These are phyloP conservation scores for Alternaria rosae DNA, from an alignment of 2,329 filamentous ascomycete genomes.

Conservation along the genomic window DNA sequence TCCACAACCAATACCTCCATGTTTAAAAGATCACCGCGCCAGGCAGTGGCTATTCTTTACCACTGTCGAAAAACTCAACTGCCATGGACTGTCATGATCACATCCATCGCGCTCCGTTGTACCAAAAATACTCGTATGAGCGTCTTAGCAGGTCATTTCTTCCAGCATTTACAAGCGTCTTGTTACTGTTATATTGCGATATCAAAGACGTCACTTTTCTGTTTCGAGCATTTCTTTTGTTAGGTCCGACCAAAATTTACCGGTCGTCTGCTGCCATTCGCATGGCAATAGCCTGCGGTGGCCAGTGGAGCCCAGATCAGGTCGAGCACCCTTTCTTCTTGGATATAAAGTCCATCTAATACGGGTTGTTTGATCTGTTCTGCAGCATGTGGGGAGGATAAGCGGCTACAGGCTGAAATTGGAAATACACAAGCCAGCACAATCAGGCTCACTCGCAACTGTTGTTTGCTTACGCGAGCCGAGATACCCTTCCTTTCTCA, in stretches of 20 bases:
- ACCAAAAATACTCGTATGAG: slow-evolving; percentile 49
- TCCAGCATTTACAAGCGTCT: slow-evolving; percentile 49
- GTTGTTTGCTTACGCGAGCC: slow-evolving; percentile 47
- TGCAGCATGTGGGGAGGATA: slow-evolving; percentile 33
- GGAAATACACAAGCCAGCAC: slow-evolving; percentile 37
- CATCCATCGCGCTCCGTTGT: slow-evolving; percentile 38
- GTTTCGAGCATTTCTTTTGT: slow-evolving; percentile 47
- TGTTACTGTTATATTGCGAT: slow-evolving; percentile 42
- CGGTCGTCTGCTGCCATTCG: slow-evolving; percentile 23
- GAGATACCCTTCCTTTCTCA: slow-evolving; percentile 48
- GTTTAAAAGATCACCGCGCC: slow-evolving; percentile 33
- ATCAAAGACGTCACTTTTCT: slow-evolving; percentile 42
- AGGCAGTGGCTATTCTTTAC: slow-evolving; percentile 21
- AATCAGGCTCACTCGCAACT: slow-evolving; percentile 44
- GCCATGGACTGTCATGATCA: slow-evolving; percentile 20
- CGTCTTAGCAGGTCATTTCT: slow-evolving; percentile 49
- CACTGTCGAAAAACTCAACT: slow-evolving; percentile 25
- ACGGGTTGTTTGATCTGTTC: slow-evolving; percentile 32
- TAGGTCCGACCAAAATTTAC: slow-evolving; percentile 34
- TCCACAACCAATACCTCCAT: slow-evolving; percentile 45
- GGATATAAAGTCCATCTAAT: slow-evolving; percentile 45
- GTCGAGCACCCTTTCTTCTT: slow-evolving; percentile 25
- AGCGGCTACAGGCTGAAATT: slow-evolving; percentile 47
- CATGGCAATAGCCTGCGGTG: slow-evolving; percentile 15
- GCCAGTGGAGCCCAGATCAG: slow-evolving; percentile 25